A percentile compares a stretch with the other conserved stretches of the same genome.
Conservation (phyloP, 495 filamentous ascomycete genomes). For the Pyronema omphalodes region DNA sequence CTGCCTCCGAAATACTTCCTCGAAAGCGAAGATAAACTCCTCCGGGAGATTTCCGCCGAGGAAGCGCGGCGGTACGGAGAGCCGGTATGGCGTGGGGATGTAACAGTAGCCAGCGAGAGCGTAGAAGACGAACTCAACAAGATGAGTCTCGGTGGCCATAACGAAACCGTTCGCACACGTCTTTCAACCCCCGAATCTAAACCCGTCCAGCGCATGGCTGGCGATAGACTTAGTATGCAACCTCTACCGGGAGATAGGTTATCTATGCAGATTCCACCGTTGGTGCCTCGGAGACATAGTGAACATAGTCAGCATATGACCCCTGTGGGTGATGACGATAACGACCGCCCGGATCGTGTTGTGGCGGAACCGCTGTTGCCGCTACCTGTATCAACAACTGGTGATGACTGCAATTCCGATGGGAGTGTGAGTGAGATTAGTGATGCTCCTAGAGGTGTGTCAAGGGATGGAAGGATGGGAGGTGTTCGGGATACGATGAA, state of each 20-base stretch:
- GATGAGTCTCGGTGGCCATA: background rate
- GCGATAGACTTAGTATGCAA: no score
- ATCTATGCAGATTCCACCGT: no score
- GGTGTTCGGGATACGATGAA: no score
- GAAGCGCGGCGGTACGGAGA: constrained; percentile 5
- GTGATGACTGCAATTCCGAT: no score
- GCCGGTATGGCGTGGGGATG: background rate
- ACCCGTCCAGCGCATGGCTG: no score
- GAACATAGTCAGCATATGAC: no score
- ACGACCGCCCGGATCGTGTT: background rate
- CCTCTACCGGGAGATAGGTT: no score
- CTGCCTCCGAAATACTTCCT: constrained; percentile 15
- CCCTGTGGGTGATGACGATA: no score
- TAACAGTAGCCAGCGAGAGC: background rate
- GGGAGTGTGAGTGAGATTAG: no score
- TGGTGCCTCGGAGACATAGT: background rate
- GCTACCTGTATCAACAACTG: background rate
- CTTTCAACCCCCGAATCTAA: background rate
- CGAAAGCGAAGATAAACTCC: constrained; percentile 1
- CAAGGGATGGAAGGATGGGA: no score
- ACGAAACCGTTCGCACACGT: background rate
- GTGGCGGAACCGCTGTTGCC: background rate
- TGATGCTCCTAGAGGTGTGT: no score
- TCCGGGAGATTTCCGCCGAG: constrained; percentile 13
- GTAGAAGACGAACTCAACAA: background rate